These are phyloP conservation scores for Calonectria henricotiae DNA, from an alignment of 2,329 filamentous ascomycete species.

Conservation along the genomic window DNA sequence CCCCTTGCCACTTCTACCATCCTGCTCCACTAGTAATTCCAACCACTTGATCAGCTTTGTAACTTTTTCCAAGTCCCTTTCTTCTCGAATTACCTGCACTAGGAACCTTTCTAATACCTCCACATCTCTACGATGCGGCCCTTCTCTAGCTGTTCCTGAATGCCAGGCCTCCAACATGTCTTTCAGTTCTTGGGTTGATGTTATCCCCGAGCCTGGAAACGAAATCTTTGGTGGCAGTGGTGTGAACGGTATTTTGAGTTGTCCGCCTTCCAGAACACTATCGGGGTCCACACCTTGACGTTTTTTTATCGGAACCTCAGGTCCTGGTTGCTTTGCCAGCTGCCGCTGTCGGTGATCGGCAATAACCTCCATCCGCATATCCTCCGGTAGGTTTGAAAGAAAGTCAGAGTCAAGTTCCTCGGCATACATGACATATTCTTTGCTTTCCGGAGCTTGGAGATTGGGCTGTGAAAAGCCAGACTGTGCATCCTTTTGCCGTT, in stretches of 20 bases:
- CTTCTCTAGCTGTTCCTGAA: constrained; percentile 78
- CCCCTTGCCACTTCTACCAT: constrained; percentile 57
- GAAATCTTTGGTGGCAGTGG: constrained; percentile 63
- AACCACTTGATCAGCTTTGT: constrained; percentile 80
- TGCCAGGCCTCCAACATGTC: constrained; percentile 85
- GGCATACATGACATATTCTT: constrained; percentile 54
- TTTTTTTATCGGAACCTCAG: constrained; percentile 60
- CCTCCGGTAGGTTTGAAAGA: constrained; percentile 86
- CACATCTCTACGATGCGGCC: constrained; percentile 86
- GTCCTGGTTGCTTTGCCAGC: constrained; percentile 71
- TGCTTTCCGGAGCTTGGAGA: constrained; percentile 69
- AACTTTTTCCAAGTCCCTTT: constrained; percentile 84
- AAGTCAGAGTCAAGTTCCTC: constrained; percentile 79
- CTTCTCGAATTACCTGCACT: constrained; percentile 79
- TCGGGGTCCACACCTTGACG: constrained; percentile 48
- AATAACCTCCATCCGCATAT: constrained; percentile 84
- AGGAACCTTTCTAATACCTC: constrained; percentile 83
- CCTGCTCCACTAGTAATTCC: constrained; percentile 70
- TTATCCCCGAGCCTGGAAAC: constrained; percentile 64
- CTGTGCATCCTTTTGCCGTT: constrained; percentile 69
- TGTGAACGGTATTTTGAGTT: constrained; percentile 66
- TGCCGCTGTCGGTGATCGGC: constrained; percentile 76
- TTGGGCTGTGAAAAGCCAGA: constrained; percentile 81
- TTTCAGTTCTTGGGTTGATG: constrained; percentile 74
- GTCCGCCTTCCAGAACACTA: constrained; percentile 55